Evolutionary conservation across 2,329 filamentous ascomycete genomes (phyloP).

Genomic region (Fusarium torulosum): DNA sequence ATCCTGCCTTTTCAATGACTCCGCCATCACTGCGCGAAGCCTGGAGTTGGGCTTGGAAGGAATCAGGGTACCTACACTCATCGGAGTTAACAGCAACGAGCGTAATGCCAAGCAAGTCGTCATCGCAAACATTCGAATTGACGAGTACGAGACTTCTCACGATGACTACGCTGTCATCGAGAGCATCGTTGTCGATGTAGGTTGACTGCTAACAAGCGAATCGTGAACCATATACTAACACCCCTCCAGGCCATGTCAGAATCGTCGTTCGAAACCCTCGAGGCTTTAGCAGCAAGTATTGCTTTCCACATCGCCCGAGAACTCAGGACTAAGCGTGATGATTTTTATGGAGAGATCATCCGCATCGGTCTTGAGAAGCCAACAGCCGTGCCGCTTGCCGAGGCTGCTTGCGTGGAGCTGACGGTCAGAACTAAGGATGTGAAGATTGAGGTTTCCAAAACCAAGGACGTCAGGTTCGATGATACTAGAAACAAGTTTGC

Average conservation of each 20-base stretch:
- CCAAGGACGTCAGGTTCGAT: slow-evolving; percentile 26
- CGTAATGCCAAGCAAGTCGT: slow-evolving; percentile 74
- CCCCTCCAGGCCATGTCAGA: slow-evolving; percentile 62
- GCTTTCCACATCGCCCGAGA: slow-evolving; percentile 61
- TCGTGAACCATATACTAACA: slow-evolving; percentile 1
- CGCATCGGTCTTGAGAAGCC: slow-evolving; percentile 77
- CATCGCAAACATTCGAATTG: slow-evolving; percentile 72
- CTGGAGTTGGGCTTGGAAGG: slow-evolving; percentile 64
- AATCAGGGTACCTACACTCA: slow-evolving; percentile 73
- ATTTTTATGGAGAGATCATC: slow-evolving; percentile 61
- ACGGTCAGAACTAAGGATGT: slow-evolving; percentile 49
- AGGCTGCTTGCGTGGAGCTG: slow-evolving; percentile 75
- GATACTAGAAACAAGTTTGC: slow-evolving; percentile 25
- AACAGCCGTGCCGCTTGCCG: slow-evolving; percentile 78
- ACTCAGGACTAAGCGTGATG: slow-evolving; percentile 49
- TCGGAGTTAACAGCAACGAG: slow-evolving; percentile 81
- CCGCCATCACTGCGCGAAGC: slow-evolving; percentile 46
- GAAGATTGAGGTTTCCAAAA: slow-evolving; percentile 26
- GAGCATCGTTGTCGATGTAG: slow-evolving; percentile 70
- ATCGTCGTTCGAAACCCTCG: slow-evolving; percentile 72
- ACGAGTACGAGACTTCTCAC: slow-evolving; percentile 59
- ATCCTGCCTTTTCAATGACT: slow-evolving; percentile 57
- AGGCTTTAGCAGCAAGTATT: slow-evolving; percentile 67
- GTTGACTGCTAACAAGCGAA: slow-evolving; percentile 36
- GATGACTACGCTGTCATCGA: slow-evolving; percentile 71